These are phyloP conservation scores for Geotrichum carabidarum DNA, from an alignment of 1,139 yeast species.

Conservation along the genomic window DNA sequence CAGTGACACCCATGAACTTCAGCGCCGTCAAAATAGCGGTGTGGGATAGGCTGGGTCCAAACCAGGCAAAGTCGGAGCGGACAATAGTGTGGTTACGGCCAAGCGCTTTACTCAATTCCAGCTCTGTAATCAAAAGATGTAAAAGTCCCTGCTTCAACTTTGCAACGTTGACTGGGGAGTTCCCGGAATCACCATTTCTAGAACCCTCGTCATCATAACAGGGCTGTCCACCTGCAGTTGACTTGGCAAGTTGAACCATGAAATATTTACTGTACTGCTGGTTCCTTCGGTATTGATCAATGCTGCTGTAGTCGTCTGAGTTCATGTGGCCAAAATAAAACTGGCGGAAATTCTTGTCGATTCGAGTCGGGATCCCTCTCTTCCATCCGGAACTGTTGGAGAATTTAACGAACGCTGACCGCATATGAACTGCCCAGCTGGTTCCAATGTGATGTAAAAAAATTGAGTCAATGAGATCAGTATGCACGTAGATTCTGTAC, in stretches of 20 bases:
- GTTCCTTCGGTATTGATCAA: slow-evolving; percentile 7
- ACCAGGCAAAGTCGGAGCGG: slow-evolving; percentile 24
- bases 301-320: neutral
- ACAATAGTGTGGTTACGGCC: slow-evolving; percentile 21
- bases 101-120: slow-evolving; percentile 16
- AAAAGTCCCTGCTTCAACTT: slow-evolving; percentile 17
- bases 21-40: slow-evolving; percentile 20
- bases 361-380: neutral
- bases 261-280: slow-evolving; percentile 4
- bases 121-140: slow-evolving; percentile 18
- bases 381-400: slow-evolving; percentile 1
- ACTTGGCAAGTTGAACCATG: slow-evolving; percentile 7
- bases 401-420: slow-evolving; percentile 2
- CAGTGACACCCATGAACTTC: slow-evolving; percentile 22
- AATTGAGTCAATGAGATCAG: slow-evolving; percentile 23
- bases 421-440: slow-evolving; percentile 12
- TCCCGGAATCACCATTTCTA: neutral
- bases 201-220: slow-evolving; percentile 7
- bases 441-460: slow-evolving; percentile 20
- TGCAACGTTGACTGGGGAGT: neutral
- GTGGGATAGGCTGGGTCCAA: slow-evolving; percentile 23
- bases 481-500: slow-evolving; percentile 22
- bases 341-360: slow-evolving; percentile 4
- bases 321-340: slow-evolving; percentile 8
- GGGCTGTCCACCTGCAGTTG: neutral